Conservation (phyloP, 1,139 yeast species). For the Debaryomycetaceae sp. region DNA sequence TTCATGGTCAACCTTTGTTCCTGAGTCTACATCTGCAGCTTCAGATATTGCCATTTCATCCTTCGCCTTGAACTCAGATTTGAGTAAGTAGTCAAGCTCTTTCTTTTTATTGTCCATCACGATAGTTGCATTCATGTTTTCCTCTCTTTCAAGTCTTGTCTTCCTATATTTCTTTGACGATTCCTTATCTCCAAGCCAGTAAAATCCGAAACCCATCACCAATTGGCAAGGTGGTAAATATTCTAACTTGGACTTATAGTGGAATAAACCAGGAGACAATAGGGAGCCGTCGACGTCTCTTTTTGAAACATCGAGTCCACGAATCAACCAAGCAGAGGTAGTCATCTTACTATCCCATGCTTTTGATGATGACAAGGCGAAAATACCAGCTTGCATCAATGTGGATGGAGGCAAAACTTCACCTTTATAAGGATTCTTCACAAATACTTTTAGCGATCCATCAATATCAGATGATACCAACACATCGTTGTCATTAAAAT, state of each 20-base stretch:
- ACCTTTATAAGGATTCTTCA: constrained; percentile 68
- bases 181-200: constrained; percentile 67
- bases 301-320: constrained; percentile 64
- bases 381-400: constrained; percentile 84
- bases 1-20: constrained; percentile 9
- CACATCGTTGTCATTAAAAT: constrained; percentile 69
- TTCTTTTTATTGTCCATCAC: constrained; percentile 36
- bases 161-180: constrained; percentile 41
- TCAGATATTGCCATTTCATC: background rate
- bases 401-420: constrained; percentile 79
- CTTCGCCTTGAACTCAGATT: constrained; percentile 1
- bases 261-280: constrained; percentile 62
- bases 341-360: constrained; percentile 89
- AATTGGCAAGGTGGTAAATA: constrained; percentile 78
- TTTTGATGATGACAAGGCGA: constrained; percentile 73
- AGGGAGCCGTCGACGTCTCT: constrained; percentile 63
- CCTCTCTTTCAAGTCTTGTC: constrained; percentile 35
- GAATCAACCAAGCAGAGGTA: constrained; percentile 81
- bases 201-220: constrained; percentile 85
- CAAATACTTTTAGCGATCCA: constrained; percentile 71
- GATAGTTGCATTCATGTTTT: constrained; percentile 45
- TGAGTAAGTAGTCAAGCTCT: constrained; percentile 20
- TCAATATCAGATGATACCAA: constrained; percentile 75
- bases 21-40: constrained; percentile 11
- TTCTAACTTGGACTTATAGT: constrained; percentile 54